A percentile compares a stretch with the other conserved stretches of the same genome.
phyloP scores from a whole-genome alignment of 345 rosid species.

The Brassica carinata region DNA sequence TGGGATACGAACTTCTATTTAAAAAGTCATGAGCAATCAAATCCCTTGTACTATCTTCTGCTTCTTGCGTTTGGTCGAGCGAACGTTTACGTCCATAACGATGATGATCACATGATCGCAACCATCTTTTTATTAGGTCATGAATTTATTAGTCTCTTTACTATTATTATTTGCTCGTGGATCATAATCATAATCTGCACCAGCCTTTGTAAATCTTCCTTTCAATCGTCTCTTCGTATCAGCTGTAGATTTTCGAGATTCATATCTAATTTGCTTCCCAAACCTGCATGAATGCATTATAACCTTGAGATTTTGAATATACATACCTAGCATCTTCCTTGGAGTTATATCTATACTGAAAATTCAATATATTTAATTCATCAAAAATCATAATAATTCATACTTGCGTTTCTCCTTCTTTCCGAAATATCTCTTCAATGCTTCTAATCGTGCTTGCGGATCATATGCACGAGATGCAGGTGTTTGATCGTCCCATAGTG shows the following conservation, averaged over 20 bases:
- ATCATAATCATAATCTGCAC: constrained; percentile 37
- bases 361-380: not conserved
- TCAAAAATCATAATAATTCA: not conserved
- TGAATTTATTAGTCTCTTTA: constrained; percentile 5
- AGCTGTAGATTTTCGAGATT: constrained; percentile 37
- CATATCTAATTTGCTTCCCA: constrained; percentile 38
- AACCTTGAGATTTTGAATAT: not conserved
- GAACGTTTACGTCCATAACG: not conserved
- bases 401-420: constrained; percentile 40
- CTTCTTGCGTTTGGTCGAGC: not conserved
- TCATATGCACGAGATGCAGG: not conserved
- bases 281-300: constrained; percentile 13
- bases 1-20: not conserved
- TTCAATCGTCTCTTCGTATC: constrained; percentile 31
- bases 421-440: constrained; percentile 23
- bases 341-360: not conserved
- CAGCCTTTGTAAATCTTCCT: constrained; percentile 42
- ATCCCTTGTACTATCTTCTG: not conserved
- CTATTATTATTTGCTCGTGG: constrained; percentile 14
- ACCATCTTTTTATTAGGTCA: constrained; percentile 15
- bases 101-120: constrained; percentile 6
- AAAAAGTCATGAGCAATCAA: not conserved
- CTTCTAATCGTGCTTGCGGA: constrained; percentile 13
- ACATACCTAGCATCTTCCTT: not conserved
- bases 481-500: constrained; percentile 19